Evolutionary conservation across 495 filamentous ascomycete species (phyloP), one percentile per base, ranked within the genome.

Genomic region (Haplographium delicatum): DNA sequence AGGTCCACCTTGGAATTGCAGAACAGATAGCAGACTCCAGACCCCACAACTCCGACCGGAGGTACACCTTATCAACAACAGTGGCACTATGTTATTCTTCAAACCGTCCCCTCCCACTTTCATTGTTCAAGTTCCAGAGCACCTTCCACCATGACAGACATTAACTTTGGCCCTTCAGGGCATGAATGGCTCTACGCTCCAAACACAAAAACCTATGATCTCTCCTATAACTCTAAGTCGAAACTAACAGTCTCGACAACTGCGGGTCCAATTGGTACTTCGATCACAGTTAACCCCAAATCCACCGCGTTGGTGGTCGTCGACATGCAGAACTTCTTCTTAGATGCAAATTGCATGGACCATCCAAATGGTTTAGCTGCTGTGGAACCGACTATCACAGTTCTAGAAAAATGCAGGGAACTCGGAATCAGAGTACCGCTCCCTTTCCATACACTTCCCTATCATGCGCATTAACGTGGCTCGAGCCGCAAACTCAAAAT

Each of bases 241-340:
- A 58, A 51, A 34, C 4, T 54, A 20, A 42, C 46, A 13, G 26
- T 58, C 10, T 8, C 22, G 18, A 54, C 57, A 4, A 53, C 42
- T 19, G 40, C 51, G 18, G 57, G 57, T 4, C 35, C 56, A 27
- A 26, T 45, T 2, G 34, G 37, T 3, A 57, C 58, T 4, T 65
- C 66, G 6, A 67, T 73, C 33, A 65, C 67, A 8, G 50, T 76
- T 5, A 62, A 63, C 6, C 70, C 76, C 4, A 44, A 60, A 9
- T 65, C 61, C 42, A 70, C 69, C 25, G 79, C 75, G 4, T 63
- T 83, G 1, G 62, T 81, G 1, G 71, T 83, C 19, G 72, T 81
- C 27, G 79, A 83, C 62, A 78, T 83, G 70, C 76, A 83, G 57
- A 83, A 82, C 62, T 82, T 75, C 67, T 82, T 82, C 56, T 65